Base-by-base conservation (phyloP, 331 rosid species). In the Stylosanthes scabra region DNA sequence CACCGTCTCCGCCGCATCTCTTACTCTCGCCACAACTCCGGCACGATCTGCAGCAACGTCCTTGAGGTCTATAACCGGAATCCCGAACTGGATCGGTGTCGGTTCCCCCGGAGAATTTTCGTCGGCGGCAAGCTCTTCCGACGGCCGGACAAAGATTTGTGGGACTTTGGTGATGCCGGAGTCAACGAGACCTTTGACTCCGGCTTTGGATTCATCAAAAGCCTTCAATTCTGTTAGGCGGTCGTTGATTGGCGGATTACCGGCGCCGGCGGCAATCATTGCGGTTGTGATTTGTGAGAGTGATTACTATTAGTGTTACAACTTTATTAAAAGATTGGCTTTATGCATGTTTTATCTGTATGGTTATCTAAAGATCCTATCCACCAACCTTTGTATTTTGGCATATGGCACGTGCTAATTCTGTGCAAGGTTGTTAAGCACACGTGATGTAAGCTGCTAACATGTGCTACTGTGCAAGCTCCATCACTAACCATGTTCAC, bases 1-100 rank as follows among this genome's bases (percentile, higher is more conserved):
- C 63, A 82, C 80, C 1, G 47, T 52, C 58, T 83, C 80, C 1
- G 84, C 81, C 0, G 91, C 91, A 3, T 9, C 8, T 41, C 84
- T 68, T 45, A 90, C 71, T 12, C 44, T 42, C 7, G 80, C 68
- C 0, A 88, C 82, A 2, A 65, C 34, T 25, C 37, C 74, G 8
- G 58, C 2, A 2, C 70, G 83, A 14, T 67, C 44, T n/a, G 47
- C 55, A n/a, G 55, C 5, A 13, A 70, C 11, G 49, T 70, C 74
- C 14, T 25, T 41, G 42, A 80, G 78, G 80, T 77, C 87, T 3
- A 83, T 61, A 0, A 82, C 62, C 0, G 85, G 89, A 65, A 85
- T 70, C n/a, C 4, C 46, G 78, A 74, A 68, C n/a, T 57, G 74
- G 16, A 3, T 37, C 34, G 44, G 42, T 10, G 2, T 12, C 7